A percentile compares a stretch with the other conserved stretches of the same genome.
Conservation (phyloP, 495 filamentous ascomycete genomes). For the Aspergillus heteromorphus region DNA sequence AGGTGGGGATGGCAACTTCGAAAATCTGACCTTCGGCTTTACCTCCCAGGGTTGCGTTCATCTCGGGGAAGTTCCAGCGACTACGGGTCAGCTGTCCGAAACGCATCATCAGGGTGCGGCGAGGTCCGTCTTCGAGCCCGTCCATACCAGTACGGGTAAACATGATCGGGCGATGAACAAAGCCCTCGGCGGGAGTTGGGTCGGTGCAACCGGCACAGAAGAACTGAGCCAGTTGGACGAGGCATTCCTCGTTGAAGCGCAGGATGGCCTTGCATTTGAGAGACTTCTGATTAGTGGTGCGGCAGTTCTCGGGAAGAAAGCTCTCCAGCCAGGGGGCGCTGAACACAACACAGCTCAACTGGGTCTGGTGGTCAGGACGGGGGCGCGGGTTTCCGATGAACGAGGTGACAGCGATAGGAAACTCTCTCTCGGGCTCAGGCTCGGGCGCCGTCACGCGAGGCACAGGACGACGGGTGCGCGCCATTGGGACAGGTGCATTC, state of each 20-base stretch:
- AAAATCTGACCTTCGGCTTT: neutral
- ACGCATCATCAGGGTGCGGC: neutral
- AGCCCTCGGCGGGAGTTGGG: neutral
- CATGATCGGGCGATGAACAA: neutral
- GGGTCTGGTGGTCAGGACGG: neutral
- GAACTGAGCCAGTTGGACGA: neutral
- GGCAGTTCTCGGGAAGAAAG: neutral
- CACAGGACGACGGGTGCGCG: neutral
- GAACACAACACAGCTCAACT: neutral
- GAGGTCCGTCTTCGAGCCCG: neutral
- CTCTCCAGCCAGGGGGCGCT: neutral
- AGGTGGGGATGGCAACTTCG: neutral
- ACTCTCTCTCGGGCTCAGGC: neutral
- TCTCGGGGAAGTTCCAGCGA: neutral
- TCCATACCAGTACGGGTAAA: neutral
- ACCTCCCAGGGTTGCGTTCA: neutral
- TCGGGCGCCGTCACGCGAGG: neutral
- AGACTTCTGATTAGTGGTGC: neutral
- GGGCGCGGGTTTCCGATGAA: neutral
- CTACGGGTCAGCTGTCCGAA: neutral
- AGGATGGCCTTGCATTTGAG: neutral
- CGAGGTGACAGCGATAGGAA: neutral
- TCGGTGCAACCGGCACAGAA: neutral
- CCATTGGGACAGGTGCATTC: neutral
- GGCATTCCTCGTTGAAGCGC: neutral